Evolutionary conservation across 805 yeast genomes (phyloP).

Genomic region (Candida sonorensis): DNA sequence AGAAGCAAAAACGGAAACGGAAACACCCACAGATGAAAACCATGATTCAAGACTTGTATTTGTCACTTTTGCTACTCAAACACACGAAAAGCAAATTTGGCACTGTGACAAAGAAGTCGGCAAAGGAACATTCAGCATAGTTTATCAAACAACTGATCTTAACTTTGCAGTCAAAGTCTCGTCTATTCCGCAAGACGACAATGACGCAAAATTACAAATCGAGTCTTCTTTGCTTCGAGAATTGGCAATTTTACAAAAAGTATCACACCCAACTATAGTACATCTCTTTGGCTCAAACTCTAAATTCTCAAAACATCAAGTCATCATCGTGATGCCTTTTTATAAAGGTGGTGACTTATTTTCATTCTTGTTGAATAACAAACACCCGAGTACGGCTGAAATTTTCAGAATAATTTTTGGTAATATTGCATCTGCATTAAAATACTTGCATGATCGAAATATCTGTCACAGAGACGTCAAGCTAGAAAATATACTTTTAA

Average conservation of each 20-base stretch:
- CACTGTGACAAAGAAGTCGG: constrained; percentile 43
- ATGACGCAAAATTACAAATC: constrained; percentile 40
- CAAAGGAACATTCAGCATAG: constrained; percentile 62
- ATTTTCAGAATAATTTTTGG: constrained; percentile 58
- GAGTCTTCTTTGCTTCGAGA: constrained; percentile 69
- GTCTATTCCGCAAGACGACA: constrained; percentile 29
- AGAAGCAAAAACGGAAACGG: too few relatives aligned
- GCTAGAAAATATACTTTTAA: constrained; percentile 69
- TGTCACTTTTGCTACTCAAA: constrained; percentile 7
- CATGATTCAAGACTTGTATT: too few relatives aligned
- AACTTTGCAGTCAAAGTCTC: constrained; percentile 68
- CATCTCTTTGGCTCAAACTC: constrained; percentile 46
- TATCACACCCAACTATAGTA: constrained; percentile 67
- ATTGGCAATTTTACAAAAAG: constrained; percentile 48
- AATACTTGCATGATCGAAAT: constrained; percentile 58
- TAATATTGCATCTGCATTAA: constrained; percentile 64
- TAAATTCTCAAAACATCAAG: constrained; percentile 21
- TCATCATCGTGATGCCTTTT: constrained; percentile 59
- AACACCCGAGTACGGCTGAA: constrained; percentile 30
- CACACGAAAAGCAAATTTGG: constrained; percentile 25
- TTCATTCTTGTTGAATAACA: constrained; percentile 44
- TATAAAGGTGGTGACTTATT: constrained; percentile 84
- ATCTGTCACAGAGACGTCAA: constrained; percentile 91
- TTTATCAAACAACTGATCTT: constrained; percentile 36
- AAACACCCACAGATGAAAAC: too few relatives aligned